Base-by-base conservation (phyloP, 441 rosid genomes). In the Dalechampia spathulata region DNA sequence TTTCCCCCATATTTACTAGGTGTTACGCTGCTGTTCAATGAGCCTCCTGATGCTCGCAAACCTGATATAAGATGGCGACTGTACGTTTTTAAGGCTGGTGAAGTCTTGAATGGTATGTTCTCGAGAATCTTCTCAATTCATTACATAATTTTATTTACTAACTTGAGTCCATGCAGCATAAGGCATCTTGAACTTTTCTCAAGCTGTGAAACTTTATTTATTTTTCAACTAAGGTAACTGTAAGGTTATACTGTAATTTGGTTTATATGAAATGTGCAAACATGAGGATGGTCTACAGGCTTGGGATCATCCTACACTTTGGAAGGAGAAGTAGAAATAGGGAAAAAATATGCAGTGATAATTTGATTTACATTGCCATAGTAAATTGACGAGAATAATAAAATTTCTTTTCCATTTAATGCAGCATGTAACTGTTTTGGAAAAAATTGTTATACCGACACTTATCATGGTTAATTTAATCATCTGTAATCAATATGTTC, bases 31-130 rank as follows among this genome's bases (percentile, higher is more conserved):
- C 83, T 92, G 65, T 92, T 89, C 73, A 77, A 44, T 72, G 97
- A 92, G 83, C 99, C 97, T 30, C 87, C 97, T 11, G 99, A 92
- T 62, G 94, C 88, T 65, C 81, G 87, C 34, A 85, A 85, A 79
- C 99, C 99, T 50, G 62, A 64, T 38, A 30, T 81, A 53, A 78
- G 96, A 82, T 92, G 99, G 99, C 78, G 96, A 52, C 89, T 92
- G 2, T 92, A 89, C 77, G 94, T 92, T 52, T 92, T 92, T 71
- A 92, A 92, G 81, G 86, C 67, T 43, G 91, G 88, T 34, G 97
- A 92, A 69, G 85, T 80, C 66, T 68, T 92, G 39, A 81, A 83
- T 68, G 99, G 99, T 84, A 65, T 41, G 86, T 62, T 65, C 49
- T 55, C 44, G 16, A 57, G 38, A 42, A 27, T 20, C 6, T 16